Conservation (phyloP, 352 stramenopile species). For the Phytophthora hibernalis region DNA sequence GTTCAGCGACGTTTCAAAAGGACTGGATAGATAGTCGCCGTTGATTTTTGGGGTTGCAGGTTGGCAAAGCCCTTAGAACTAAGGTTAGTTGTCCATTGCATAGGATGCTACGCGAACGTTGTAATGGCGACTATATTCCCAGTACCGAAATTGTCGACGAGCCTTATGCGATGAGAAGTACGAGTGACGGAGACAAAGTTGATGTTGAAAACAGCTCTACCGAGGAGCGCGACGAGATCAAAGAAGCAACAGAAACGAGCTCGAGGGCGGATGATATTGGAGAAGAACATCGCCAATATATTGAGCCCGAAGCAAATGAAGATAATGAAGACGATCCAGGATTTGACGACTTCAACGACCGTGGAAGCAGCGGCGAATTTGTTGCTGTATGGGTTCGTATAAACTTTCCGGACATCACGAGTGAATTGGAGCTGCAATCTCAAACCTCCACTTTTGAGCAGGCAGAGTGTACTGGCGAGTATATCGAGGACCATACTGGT, state of each 20-base stretch:
- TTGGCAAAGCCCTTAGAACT: too few relatives aligned
- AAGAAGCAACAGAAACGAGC: background rate
- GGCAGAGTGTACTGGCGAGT: background rate
- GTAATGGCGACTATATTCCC: background rate
- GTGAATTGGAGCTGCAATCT: constrained; percentile 31
- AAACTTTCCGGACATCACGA: constrained; percentile 43
- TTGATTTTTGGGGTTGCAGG: background rate
- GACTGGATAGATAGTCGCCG: constrained; percentile 2
- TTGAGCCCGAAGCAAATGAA: background rate
- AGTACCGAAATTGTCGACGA: background rate
- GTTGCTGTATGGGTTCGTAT: constrained; percentile 44
- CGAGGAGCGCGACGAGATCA: background rate
- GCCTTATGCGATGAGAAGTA: background rate
- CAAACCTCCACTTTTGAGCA: constrained; percentile 2
- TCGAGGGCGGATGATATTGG: background rate
- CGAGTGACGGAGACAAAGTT: background rate
- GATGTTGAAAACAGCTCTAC: background rate
- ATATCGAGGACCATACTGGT: background rate
- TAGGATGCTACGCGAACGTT: constrained; percentile 18
- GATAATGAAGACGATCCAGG: background rate
- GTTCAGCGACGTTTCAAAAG: constrained; percentile 31
- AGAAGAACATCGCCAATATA: background rate
- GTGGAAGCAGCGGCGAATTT: constrained; percentile 1
- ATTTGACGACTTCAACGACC: background rate
- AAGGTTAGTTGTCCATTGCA: background rate